Base-by-base conservation (phyloP, 78 protist genomes). In the Polysphondylium violaceum region DNA sequence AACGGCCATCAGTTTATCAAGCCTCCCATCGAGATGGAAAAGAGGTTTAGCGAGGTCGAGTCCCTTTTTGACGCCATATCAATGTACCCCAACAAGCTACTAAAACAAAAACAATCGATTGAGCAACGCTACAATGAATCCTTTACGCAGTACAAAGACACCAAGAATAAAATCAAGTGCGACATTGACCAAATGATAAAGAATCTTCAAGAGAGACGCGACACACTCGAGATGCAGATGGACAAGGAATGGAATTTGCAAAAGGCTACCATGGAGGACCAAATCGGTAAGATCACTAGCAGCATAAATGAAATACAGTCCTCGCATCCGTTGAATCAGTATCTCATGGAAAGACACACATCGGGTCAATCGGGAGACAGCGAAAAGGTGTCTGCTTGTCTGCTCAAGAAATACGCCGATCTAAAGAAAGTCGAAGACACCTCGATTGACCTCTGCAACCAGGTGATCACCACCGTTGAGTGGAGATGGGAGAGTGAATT, bases 401-500 rank as follows among this genome's bases (percentile, higher is more conserved):
- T 83, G 0, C 29, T 83, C 12, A 83, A 31, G 31, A 83, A 83
- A 6, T 41, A 83, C 53, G 2, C 16, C 0, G 79, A 83, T 8
- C 25, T 83, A 12, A 83, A 58, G 44, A 35, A 12, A 58, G 16
- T 83, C 64, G 91, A 83, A 2, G 51, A 53, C 3, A 11, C 25
- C 9, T 83, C 91, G 7, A 51, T 43, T 31, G 17, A 67, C 7
- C 55, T 83, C 23, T 43, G 58, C 44, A 83, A 83, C 33, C 50
- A 83, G 19, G 27, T 83, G 29, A 74, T 68, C 19, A 63, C 44
- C 9, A 68, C 55, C 12, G 59, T 69, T 17, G 91, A 83, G 25
- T 83, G 79, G 78, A 83, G 69, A 59, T 83, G 91, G 91, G 91
- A 83, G n/a, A 73, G 81, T 9, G 91, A 83, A 40, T 83, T 58